phyloP scores from a whole-genome alignment of 1,284 basidiomycete species.

The Xerocomus nothofagi region DNA sequence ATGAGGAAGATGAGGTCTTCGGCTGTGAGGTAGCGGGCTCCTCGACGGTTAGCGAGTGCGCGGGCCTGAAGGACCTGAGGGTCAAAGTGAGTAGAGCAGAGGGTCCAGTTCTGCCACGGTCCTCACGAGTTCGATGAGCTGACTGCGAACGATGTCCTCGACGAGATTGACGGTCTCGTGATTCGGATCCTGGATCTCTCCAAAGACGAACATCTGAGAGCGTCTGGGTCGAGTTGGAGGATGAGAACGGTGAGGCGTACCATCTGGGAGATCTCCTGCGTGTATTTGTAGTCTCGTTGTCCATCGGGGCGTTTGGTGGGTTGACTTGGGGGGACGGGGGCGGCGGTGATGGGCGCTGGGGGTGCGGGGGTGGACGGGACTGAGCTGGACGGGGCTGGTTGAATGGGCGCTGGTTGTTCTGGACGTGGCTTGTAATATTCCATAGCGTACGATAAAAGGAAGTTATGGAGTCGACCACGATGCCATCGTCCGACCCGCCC shows the following conservation, averaged over 20 bases:
- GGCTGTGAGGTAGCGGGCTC: conserved; percentile 82
- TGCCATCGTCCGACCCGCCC: conserved; percentile 48
- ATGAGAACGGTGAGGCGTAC: conserved; percentile 38
- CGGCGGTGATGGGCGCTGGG: conserved; percentile 7
- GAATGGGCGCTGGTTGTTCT: conserved; percentile 24
- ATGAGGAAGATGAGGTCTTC: conserved; percentile 98
- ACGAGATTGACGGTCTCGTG: conserved; percentile 88
- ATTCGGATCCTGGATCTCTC: conserved; percentile 89
- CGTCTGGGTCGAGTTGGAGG: background rate
- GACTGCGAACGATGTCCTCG: conserved; percentile 93
- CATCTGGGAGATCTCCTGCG: conserved; percentile 83
- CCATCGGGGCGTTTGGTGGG: conserved; percentile 25
- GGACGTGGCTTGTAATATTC: conserved; percentile 33
- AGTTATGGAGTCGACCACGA: background rate
- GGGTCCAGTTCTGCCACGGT: no score
- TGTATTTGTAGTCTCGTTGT: conserved; percentile 63
- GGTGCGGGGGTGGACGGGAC: conserved; percentile 25
- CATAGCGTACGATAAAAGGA: conserved; percentile 11
- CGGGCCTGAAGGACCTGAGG: conserved; percentile 88
- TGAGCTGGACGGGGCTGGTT: conserved; percentile 19
- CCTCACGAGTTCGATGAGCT: conserved; percentile 88
- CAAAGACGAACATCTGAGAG: conserved; percentile 92
- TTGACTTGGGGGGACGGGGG: conserved; percentile 11
- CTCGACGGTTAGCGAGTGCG: conserved; percentile 77
- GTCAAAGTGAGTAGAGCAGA: background rate